A percentile compares a stretch with the other conserved stretches of the same genome.
Evolutionary conservation across 306 rosid genomes (phyloP).

Genomic region (Ziziphus jujuba): DNA sequence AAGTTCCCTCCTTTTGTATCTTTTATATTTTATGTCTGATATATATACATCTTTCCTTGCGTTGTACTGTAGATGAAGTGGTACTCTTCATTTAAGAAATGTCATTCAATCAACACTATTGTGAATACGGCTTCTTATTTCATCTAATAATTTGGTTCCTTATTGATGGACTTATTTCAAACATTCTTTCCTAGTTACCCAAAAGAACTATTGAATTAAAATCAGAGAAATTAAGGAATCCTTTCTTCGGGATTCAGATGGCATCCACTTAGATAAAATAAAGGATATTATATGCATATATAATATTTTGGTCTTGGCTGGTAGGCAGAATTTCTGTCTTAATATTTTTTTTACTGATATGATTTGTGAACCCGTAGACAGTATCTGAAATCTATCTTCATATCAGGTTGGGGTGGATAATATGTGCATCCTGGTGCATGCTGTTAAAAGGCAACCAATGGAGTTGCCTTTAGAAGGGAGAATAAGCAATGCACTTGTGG

Average conservation of each 20-base stretch:
- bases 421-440: conserved; percentile 96
- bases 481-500: conserved; percentile 94
- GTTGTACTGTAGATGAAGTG: neutral
- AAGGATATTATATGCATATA: neutral
- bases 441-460: conserved; percentile 84
- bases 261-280: no score
- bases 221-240: neutral
- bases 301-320: neutral
- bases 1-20: conserved; percentile 41
- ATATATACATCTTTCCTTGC: neutral
- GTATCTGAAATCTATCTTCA: conserved; percentile 1
- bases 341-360: neutral
- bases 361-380: neutral
- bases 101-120: neutral
- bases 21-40: neutral
- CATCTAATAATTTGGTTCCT: neutral
- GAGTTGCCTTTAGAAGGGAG: conserved; percentile 86
- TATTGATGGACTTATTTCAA: neutral
- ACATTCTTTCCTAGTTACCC: neutral
- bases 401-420: conserved; percentile 97
- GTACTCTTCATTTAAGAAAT: neutral
- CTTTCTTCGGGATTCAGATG: neutral
- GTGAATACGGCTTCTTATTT: neutral
- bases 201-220: neutral
- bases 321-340: neutral